These are phyloP conservation scores for Trichosporon sp. DNA, from an alignment of 1,284 basidiomycete species.

Conservation along the genomic window DNA sequence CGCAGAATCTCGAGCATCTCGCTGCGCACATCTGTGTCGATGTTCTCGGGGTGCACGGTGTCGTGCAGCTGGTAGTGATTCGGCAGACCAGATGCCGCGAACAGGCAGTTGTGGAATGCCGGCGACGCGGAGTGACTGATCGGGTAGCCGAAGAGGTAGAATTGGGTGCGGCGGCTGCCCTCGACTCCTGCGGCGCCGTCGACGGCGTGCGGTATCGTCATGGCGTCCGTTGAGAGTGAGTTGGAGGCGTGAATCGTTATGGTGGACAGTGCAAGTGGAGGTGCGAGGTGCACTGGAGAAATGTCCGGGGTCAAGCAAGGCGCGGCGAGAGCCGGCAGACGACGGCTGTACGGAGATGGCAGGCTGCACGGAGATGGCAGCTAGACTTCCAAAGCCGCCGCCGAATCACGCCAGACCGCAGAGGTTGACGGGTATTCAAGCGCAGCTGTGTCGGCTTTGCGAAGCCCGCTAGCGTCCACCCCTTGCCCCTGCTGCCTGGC, in stretches of 20 bases:
- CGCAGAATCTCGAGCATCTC: constrained; percentile 6
- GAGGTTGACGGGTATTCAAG: too few relatives aligned
- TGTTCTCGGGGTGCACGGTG: constrained; percentile 8
- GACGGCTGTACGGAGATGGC: too few relatives aligned
- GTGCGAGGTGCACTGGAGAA: too few relatives aligned
- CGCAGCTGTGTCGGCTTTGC: neutral
- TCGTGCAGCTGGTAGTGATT: constrained; percentile 4
- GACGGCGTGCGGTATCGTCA: neutral
- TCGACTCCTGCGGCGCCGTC: neutral
- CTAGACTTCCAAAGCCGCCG: too few relatives aligned
- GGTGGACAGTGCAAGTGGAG: neutral
- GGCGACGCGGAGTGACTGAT: constrained; percentile 83
- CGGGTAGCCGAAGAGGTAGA: constrained; percentile 79
- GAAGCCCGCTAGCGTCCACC: neutral
- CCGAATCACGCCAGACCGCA: too few relatives aligned
- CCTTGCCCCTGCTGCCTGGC: too few relatives aligned
- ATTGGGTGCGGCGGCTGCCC: constrained; percentile 49
- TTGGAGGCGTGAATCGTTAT: neutral
- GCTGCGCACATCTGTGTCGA: neutral
- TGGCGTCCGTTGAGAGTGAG: neutral
- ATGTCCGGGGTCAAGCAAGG: too few relatives aligned
- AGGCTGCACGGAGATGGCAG: too few relatives aligned
- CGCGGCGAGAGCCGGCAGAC: too few relatives aligned
- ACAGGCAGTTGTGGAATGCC: constrained; percentile 79
- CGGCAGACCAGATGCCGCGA: constrained; percentile 69